Evolutionary conservation across 2,329 filamentous ascomycete genomes (phyloP).

Genomic region (Alternaria ventricosa): DNA sequence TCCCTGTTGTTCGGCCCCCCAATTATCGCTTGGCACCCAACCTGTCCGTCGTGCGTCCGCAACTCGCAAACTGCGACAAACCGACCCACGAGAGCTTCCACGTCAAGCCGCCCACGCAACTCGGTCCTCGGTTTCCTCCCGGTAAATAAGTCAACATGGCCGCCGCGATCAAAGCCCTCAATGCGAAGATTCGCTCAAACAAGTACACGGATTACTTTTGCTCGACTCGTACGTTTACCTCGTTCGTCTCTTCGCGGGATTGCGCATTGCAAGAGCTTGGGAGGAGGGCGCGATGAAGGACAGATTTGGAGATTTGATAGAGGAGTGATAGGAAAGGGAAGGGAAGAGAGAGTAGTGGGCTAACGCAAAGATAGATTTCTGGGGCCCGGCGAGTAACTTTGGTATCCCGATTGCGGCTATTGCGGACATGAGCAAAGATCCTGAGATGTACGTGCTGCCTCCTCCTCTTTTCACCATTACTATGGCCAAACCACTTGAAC

Average conservation of each 20-base stretch:
- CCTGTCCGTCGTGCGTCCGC: constrained; percentile 9
- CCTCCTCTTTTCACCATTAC: not conserved
- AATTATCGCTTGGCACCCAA: constrained; percentile 14
- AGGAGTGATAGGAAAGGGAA: not conserved
- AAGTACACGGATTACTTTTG: constrained; percentile 60
- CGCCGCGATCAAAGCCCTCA: constrained; percentile 61
- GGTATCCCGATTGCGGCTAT: constrained; percentile 62
- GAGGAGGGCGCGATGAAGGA: not conserved
- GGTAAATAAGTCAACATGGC: constrained; percentile 50
- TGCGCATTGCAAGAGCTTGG: not conserved
- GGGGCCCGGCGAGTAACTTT: constrained; percentile 61
- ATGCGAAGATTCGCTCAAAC: constrained; percentile 60
- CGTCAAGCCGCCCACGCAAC: constrained; percentile 3
- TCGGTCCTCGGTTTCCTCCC: not conserved
- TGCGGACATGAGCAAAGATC: constrained; percentile 61
- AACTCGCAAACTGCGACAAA: constrained; percentile 9
- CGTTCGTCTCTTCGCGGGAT: constrained; percentile 6
- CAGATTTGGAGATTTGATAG: not conserved
- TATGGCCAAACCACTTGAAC: not conserved
- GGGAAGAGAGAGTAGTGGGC: not conserved
- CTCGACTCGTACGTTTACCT: constrained; percentile 57
- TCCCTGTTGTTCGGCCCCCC: constrained; percentile 12
- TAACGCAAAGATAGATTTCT: constrained; percentile 54
- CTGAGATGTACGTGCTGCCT: constrained; percentile 54
- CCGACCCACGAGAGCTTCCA: constrained; percentile 1